These are phyloP conservation scores for Zoysia japonica DNA, from an alignment of 176 grass and related monocot species.

Conservation along the genomic window DNA sequence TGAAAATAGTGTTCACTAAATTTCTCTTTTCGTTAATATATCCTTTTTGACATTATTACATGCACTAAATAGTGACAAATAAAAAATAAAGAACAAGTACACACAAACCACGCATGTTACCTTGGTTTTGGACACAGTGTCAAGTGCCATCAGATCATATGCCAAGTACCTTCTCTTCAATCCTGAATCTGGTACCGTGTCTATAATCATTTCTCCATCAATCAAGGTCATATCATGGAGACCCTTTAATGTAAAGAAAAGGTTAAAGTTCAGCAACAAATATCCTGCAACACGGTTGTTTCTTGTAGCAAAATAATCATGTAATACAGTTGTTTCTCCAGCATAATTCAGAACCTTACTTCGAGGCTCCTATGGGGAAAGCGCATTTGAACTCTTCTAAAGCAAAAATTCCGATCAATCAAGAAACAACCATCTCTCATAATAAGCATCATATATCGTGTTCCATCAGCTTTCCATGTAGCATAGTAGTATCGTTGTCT, in stretches of 20 bases:
- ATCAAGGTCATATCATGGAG: slow-evolving; percentile 63
- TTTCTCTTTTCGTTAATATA: too few relatives aligned
- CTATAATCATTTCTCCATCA: slow-evolving; percentile 51
- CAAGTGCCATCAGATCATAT: slow-evolving; percentile 52
- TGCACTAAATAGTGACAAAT: too few relatives aligned
- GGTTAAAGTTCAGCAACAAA: not conserved
- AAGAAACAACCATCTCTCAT: slow-evolving; percentile 76
- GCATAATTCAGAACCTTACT: slow-evolving; percentile 33
- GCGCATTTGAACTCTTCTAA: slow-evolving; percentile 96
- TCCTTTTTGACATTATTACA: too few relatives aligned
- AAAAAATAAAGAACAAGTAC: too few relatives aligned
- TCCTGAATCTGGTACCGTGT: slow-evolving; percentile 24
- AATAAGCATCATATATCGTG: slow-evolving; percentile 99
- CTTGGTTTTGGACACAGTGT: slow-evolving; percentile 42
- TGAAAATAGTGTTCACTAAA: too few relatives aligned
- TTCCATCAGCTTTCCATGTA: slow-evolving; percentile 99
- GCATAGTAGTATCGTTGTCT: slow-evolving; percentile 98
- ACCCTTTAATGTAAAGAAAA: slow-evolving; percentile 53
- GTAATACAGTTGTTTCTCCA: too few relatives aligned
- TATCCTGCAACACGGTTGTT: slow-evolving; percentile 13
- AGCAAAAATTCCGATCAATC: slow-evolving; percentile 88
- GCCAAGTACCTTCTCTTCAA: slow-evolving; percentile 43
- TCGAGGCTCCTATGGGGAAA: slow-evolving; percentile 75
- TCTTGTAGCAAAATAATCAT: slow-evolving; percentile 15
- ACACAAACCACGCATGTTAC: not conserved